Conservation (phyloP, 164 flowering plant genomes). For the Santalum album region DNA sequence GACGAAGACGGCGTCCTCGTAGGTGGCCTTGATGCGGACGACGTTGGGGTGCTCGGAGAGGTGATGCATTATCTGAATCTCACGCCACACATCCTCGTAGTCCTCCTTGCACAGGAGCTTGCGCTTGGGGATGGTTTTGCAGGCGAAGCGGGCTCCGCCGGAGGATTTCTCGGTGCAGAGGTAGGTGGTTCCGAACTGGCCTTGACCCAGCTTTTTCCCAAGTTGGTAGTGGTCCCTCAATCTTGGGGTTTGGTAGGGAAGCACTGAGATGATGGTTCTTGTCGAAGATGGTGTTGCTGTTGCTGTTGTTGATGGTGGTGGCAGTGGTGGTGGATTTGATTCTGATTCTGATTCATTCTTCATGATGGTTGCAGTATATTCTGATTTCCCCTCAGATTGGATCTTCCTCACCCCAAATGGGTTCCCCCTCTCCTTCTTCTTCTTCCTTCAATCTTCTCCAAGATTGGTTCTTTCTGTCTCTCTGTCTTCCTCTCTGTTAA, state of each 20-base stretch:
- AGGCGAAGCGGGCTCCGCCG: slow-evolving; percentile 38
- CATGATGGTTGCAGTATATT: slow-evolving; percentile 9
- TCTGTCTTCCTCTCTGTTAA: background rate
- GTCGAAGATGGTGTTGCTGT: too few species aligned
- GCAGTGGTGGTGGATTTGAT: background rate
- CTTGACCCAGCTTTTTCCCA: slow-evolving; percentile 82
- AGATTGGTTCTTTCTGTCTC: background rate
- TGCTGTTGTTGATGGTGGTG: too few species aligned
- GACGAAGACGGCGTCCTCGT: slow-evolving; percentile 72
- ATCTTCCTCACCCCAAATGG: background rate
- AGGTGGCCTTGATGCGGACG: slow-evolving; percentile 68
- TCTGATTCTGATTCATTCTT: slow-evolving; percentile 9
- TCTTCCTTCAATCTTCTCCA: background rate
- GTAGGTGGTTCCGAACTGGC: slow-evolving; percentile 92
- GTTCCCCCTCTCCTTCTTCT: background rate
- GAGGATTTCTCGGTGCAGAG: slow-evolving; percentile 53
- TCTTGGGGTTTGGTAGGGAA: slow-evolving; percentile 57
- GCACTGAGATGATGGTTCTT: slow-evolving; percentile 31
- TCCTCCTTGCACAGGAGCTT: slow-evolving; percentile 72
- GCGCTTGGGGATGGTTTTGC: slow-evolving; percentile 85
- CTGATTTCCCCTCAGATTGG: slow-evolving; percentile 2
- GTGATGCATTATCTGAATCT: slow-evolving; percentile 97
- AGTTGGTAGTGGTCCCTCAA: slow-evolving; percentile 55
- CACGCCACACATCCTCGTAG: slow-evolving; percentile 83
- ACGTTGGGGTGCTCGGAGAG: slow-evolving; percentile 73